Percentiles rank a stretch among this genome's conserved stretches.
phyloP scores from a whole-genome alignment of 805 yeast genomes.

The Peterozyma toletana region DNA sequence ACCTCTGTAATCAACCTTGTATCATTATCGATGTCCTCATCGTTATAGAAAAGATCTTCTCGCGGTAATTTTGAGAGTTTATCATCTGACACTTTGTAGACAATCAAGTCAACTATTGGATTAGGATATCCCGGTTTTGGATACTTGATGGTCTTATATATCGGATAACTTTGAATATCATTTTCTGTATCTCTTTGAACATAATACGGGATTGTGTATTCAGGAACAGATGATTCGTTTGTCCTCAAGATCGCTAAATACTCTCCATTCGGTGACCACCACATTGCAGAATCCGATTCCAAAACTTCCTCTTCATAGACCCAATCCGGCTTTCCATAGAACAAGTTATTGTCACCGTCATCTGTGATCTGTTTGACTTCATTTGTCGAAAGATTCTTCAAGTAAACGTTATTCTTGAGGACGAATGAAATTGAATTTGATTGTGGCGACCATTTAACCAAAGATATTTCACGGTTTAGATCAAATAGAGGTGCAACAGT shows the following conservation, averaged over 20 bases:
- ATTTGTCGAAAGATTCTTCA: slow-evolving; percentile 29
- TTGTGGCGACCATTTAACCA: slow-evolving; percentile 70
- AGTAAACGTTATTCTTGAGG: slow-evolving; percentile 59
- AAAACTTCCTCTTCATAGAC: slow-evolving; percentile 89
- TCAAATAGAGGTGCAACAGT: slow-evolving; percentile 18
- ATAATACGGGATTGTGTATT: slow-evolving; percentile 68
- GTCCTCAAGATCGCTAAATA: slow-evolving; percentile 56
- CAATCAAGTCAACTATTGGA: slow-evolving; percentile 53
- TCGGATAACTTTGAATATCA: slow-evolving; percentile 51
- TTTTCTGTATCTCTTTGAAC: slow-evolving; percentile 39
- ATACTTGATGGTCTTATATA: slow-evolving; percentile 55
- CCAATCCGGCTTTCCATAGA: slow-evolving; percentile 93
- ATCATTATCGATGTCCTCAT: slow-evolving; percentile 28
- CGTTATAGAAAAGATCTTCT: slow-evolving; percentile 33
- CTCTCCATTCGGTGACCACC: slow-evolving; percentile 85
- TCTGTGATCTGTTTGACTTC: slow-evolving; percentile 44
- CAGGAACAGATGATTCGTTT: slow-evolving; percentile 70
- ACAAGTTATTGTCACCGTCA: slow-evolving; percentile 65
- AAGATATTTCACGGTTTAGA: slow-evolving; percentile 24
- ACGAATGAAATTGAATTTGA: slow-evolving; percentile 64
- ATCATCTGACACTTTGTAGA: slow-evolving; percentile 29
- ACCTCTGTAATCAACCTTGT: slow-evolving; percentile 59
- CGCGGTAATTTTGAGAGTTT: slow-evolving; percentile 12
- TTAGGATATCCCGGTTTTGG: slow-evolving; percentile 81
- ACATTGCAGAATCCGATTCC: slow-evolving; percentile 58